These are phyloP conservation scores for Aspergillus sp. DNA, from an alignment of 2,329 filamentous ascomycete genomes.

Conservation along the genomic window DNA sequence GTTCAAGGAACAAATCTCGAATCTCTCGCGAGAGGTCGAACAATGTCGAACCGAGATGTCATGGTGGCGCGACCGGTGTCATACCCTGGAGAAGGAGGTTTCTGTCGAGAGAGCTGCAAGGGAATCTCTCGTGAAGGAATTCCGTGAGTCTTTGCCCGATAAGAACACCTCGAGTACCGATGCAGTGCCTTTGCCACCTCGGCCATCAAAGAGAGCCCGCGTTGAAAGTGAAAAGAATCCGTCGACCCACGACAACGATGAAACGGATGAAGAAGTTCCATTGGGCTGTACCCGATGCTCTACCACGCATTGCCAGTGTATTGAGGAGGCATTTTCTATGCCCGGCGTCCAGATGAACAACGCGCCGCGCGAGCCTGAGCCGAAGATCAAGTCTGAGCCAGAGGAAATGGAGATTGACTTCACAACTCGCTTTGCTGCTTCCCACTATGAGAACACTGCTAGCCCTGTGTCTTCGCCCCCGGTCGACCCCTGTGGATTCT, in stretches of 20 bases:
- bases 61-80: constrained; percentile 55
- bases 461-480: constrained; percentile 35
- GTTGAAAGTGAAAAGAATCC: constrained; percentile 1
- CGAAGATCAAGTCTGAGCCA: constrained; percentile 46
- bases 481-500: constrained; percentile 78
- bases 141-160: constrained; percentile 33
- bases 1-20: constrained; percentile 54
- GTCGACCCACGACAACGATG: constrained; percentile 20
- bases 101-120: constrained; percentile 44
- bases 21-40: constrained; percentile 65
- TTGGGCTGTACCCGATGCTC: constrained; percentile 67
- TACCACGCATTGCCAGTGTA: constrained; percentile 62
- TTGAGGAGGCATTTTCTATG: constrained; percentile 55
- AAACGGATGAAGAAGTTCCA: constrained; percentile 37
- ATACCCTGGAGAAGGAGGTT: constrained; percentile 63
- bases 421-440: constrained; percentile 62
- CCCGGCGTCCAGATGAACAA: constrained; percentile 41
- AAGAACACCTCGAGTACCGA: constrained; percentile 28
- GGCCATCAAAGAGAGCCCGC: constrained; percentile 1
- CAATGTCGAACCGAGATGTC: constrained; percentile 56
- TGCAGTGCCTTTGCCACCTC: constrained; percentile 36
- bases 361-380: constrained; percentile 54
- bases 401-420: constrained; percentile 70
- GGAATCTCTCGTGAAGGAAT: constrained; percentile 43
- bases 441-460: constrained; percentile 24